Evolutionary conservation across 1,284 basidiomycete species (phyloP), one percentile per base, ranked within the genome.

Genomic region (Waitea zeae): DNA sequence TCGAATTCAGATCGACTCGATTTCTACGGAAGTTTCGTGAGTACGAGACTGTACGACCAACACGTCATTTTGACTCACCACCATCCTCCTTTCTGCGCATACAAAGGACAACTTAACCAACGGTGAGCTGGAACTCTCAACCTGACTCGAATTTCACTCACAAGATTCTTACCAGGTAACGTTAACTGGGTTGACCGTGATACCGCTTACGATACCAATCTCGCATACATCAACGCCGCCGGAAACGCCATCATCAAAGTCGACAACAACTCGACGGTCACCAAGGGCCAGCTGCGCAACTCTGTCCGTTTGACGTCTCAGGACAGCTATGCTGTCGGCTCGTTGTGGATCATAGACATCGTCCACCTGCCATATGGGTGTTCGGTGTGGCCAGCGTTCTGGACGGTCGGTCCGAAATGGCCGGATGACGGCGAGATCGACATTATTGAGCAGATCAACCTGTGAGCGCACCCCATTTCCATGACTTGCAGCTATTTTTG

Each of bases 161-260:
- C 9, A n/a, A n/a, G n/a, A 5, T 31, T 18, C 4, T 5, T 15
- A 13, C 22, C 22, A 70, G 68, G 70, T 30, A 64, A 73, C 41
- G 63, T 63, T 2, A 56, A 49, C 31, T 72, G 60, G 57, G 54
- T 70, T 6, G 52, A 56, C 42, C 41, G 54, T 41, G 48, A 56
- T 17, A 58, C 61, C 36, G 70, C 72, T 6, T 54, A 54, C 17
- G 43, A 49, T 27, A 53, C 62, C 40, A 49, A 59, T 3, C 54
- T 79, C n/a, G 68, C 70, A 12, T 72, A 68, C 41, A 53, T 74
- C 35, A 69, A 69, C 40, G 41, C 38, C 36, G 58, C 58, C 0
- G 62, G 68, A 7, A 59, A 67, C 39, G 67, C 62, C 4, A 65
- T 79, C 41, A 56, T 78, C 44, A 66, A 59, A 42, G 70, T 74